Conservation (phyloP, 345 rosid genomes). For the Capsella bursapastoris region DNA sequence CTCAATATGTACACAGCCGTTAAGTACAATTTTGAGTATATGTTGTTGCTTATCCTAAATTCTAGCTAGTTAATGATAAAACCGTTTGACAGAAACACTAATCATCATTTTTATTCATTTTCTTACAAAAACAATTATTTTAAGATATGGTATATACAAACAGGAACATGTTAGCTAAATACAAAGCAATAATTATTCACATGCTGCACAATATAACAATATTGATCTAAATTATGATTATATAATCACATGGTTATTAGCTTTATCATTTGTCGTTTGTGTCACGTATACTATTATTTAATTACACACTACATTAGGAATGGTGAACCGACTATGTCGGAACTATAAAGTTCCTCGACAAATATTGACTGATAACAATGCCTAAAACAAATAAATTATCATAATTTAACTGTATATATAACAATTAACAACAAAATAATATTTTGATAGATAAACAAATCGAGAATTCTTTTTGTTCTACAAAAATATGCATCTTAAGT, state of each 20-base stretch:
- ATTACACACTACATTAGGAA: neutral
- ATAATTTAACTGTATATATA: neutral
- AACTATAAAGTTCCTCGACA: neutral
- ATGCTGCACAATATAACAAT: constrained; percentile 5
- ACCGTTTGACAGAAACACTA: neutral
- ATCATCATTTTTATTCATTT: neutral
- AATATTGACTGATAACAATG: neutral
- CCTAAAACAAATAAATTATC: neutral
- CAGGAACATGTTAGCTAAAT: constrained; percentile 31
- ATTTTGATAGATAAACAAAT: no score
- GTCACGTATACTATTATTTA: neutral
- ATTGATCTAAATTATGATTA: neutral
- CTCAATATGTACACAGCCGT: neutral
- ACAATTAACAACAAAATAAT: no score
- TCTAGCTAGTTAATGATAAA: neutral
- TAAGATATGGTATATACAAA: neutral
- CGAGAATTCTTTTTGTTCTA: no score
- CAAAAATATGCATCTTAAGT: no score
- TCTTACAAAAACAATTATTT: neutral
- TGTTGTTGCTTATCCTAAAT: neutral
- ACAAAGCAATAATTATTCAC: constrained; percentile 35
- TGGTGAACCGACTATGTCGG: constrained; percentile 23
- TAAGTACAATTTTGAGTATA: neutral
- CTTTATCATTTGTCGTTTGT: constrained; percentile 21
- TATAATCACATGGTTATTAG: constrained; percentile 24